Evolutionary conservation across 495 filamentous ascomycete species (phyloP).

Genomic region (Tuber aestivum): DNA sequence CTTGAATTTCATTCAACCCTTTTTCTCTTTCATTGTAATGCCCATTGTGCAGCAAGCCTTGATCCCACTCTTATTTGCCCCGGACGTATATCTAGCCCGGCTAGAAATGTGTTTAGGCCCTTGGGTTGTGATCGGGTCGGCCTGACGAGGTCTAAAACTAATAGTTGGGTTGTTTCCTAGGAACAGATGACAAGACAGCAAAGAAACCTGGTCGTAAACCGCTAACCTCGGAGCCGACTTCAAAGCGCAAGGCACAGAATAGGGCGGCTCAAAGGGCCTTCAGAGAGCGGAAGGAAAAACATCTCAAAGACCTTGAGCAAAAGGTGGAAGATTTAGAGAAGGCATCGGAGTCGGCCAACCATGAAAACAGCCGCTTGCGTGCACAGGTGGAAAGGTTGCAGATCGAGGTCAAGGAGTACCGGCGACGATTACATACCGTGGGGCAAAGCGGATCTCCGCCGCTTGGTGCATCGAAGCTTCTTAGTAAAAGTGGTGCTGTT

Average conservation of each 20-base stretch:
- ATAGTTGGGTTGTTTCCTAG: slow-evolving; percentile 23
- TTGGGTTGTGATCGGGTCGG: not conserved
- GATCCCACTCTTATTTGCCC: not conserved
- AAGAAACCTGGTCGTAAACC: slow-evolving; percentile 98
- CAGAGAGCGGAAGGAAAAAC: slow-evolving; percentile 95
- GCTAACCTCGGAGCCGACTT: slow-evolving; percentile 88
- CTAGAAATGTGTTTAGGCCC: not conserved
- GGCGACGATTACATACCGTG: slow-evolving; percentile 35
- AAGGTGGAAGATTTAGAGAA: slow-evolving; percentile 93
- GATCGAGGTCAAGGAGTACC: slow-evolving; percentile 77
- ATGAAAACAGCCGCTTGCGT: slow-evolving; percentile 78
- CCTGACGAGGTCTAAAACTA: slow-evolving; percentile 14
- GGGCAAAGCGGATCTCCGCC: slow-evolving; percentile 20
- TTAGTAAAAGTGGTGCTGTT: slow-evolving; percentile 45
- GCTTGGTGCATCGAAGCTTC: slow-evolving; percentile 33
- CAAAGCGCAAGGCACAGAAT: slow-evolving; percentile 98
- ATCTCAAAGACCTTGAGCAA: slow-evolving; percentile 89
- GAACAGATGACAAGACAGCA: slow-evolving; percentile 58
- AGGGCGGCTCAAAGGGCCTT: slow-evolving; percentile 94
- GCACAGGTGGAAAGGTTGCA: slow-evolving; percentile 82
- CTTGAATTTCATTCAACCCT: not conserved
- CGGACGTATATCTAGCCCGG: not conserved
- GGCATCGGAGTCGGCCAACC: slow-evolving; percentile 69
- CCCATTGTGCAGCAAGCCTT: not conserved
- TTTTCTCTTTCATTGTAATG: slow-evolving; percentile 1